Percentiles rank a stretch among this genome's conserved stretches.
Conservation (phyloP, 208 protist species). For the Leishmania braziliensis region DNA sequence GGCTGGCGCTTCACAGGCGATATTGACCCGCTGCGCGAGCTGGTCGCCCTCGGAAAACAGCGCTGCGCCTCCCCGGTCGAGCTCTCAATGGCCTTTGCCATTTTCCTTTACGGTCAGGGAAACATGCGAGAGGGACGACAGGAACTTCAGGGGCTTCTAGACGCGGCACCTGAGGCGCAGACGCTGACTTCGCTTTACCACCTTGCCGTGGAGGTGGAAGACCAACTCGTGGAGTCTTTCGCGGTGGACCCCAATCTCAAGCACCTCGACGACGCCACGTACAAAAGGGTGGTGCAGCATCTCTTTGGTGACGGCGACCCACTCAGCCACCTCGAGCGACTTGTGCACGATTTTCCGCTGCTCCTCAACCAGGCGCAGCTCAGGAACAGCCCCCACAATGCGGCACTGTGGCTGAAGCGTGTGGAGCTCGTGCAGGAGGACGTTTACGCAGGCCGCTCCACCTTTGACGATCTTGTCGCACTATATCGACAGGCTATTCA, state of each 20-base stretch:
- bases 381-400: slow-evolving; percentile 40
- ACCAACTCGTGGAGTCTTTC: slow-evolving; percentile 77
- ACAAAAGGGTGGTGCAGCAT: slow-evolving; percentile 22
- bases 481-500: slow-evolving; percentile 72
- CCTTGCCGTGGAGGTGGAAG: slow-evolving; percentile 67
- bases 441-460: slow-evolving; percentile 33
- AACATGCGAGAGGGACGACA: slow-evolving; percentile 46
- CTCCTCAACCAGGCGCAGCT: slow-evolving; percentile 76
- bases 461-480: slow-evolving; percentile 34
- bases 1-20: slow-evolving; percentile 52
- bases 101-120: slow-evolving; percentile 80
- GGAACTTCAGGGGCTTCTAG: slow-evolving; percentile 46
- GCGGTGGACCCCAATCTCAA: slow-evolving; percentile 50
- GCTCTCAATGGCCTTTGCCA: slow-evolving; percentile 48
- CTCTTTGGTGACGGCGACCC: slow-evolving; percentile 45
- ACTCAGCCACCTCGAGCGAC: slow-evolving; percentile 35
- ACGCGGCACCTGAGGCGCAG: slow-evolving; percentile 47
- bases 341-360: slow-evolving; percentile 57
- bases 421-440: slow-evolving; percentile 69
- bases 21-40: slow-evolving; percentile 35
- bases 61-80: slow-evolving; percentile 59
- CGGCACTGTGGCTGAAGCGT: slow-evolving; percentile 77
- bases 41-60: slow-evolving; percentile 44
- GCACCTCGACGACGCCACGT: slow-evolving; percentile 28
- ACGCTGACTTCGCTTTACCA: slow-evolving; percentile 55